phyloP scores from a whole-genome alignment of 768 basidiomycete genomes.

The Lactifluus pinguis region DNA sequence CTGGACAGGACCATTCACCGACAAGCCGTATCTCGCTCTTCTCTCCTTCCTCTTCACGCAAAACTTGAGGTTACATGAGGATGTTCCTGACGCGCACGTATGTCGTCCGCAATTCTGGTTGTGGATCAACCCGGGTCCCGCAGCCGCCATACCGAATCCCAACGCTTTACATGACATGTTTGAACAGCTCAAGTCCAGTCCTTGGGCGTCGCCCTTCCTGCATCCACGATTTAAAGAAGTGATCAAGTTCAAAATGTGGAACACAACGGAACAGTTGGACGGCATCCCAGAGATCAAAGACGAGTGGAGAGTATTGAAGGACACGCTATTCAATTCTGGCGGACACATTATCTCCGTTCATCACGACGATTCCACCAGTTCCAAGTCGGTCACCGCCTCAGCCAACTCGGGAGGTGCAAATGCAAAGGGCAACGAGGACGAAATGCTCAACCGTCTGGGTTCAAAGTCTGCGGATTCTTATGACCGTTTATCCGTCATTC shows the following conservation, averaged over 20 bases:
- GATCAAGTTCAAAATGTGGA: conserved; percentile 96
- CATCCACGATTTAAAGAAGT: conserved; percentile 87
- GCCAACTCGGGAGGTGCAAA: conserved; percentile 10
- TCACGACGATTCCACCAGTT: conserved; percentile 32
- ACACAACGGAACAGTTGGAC: conserved; percentile 94
- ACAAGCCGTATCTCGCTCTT: conserved; percentile 94
- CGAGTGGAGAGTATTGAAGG: conserved; percentile 75
- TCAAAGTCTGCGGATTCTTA: conserved; percentile 83
- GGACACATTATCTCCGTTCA: conserved; percentile 67
- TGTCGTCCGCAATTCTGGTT: conserved; percentile 95
- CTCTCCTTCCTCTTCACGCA: conserved; percentile 95
- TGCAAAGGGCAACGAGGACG: conserved; percentile 30
- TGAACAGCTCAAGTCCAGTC: conserved; percentile 68
- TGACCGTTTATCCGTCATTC: conserved; percentile 84
- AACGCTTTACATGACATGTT: conserved; percentile 77
- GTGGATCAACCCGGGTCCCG: conserved; percentile 98
- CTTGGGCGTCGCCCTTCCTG: conserved; percentile 93
- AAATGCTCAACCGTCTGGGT: conserved; percentile 73
- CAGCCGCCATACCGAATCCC: conserved; percentile 81
- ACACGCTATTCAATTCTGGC: conserved; percentile 81
- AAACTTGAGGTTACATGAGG: conserved; percentile 71
- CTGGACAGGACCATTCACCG: conserved; percentile 97
- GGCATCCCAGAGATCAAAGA: conserved; percentile 81
- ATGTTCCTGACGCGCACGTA: conserved; percentile 38
- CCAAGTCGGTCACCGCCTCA: conserved; percentile 24